These are phyloP conservation scores for Auricularia sp. DNA, from an alignment of 768 basidiomycete species.

Conservation along the genomic window DNA sequence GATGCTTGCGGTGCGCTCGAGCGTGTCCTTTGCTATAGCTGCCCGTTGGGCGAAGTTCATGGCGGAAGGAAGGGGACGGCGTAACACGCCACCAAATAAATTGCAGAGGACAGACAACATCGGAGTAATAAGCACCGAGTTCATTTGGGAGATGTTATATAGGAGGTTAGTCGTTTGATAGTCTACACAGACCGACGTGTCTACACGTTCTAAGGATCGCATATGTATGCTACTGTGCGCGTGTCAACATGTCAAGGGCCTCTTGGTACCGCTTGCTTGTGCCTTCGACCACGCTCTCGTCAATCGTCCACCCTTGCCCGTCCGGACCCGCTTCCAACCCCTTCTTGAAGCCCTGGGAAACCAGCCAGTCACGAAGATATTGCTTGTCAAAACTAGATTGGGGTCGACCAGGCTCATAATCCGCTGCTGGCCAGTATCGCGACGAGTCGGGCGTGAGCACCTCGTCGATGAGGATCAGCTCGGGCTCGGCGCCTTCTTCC, in stretches of 20 bases:
- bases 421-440: constrained; percentile 82
- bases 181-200: not conserved
- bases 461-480: constrained; percentile 87
- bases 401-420: constrained; percentile 59
- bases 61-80: not conserved
- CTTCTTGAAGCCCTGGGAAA: constrained; percentile 58
- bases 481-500: constrained; percentile 21
- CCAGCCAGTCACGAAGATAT: constrained; percentile 86
- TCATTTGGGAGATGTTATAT: too few relatives aligned
- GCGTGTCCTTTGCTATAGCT: constrained; percentile 4
- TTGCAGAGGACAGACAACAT: too few relatives aligned
- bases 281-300: constrained; percentile 62
- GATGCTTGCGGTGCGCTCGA: constrained; percentile 4
- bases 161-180: not conserved
- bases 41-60: not conserved
- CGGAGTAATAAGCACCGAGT: too few relatives aligned
- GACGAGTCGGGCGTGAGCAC: constrained; percentile 97
- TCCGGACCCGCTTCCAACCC: constrained; percentile 68
- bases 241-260: constrained; percentile 25
- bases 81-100: too few relatives aligned
- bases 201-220: not conserved
- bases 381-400: constrained; percentile 97
- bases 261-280: constrained; percentile 75
- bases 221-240: not conserved
- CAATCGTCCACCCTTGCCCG: constrained; percentile 71